Evolutionary conservation across 2,329 filamentous ascomycete genomes (phyloP).

Genomic region (Paradendryphiella salina): DNA sequence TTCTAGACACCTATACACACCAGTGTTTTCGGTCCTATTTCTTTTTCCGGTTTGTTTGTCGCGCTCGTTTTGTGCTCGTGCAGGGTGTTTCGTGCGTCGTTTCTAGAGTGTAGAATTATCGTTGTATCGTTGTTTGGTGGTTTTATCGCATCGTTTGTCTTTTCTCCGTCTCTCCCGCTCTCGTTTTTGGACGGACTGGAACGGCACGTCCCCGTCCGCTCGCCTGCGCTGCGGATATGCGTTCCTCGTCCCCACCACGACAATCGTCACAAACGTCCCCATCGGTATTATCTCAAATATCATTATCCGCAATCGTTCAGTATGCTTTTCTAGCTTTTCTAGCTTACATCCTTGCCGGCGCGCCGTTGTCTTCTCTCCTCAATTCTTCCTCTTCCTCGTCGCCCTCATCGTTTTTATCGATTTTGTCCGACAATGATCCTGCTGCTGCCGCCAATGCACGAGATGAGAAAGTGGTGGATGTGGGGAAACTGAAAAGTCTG

Average conservation of each 20-base stretch:
- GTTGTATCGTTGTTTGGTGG: too few relatives aligned
- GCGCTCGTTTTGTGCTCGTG: neutral
- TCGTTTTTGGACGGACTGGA: too few relatives aligned
- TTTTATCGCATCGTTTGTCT: too few relatives aligned
- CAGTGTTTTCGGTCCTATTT: neutral
- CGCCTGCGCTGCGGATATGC: neutral
- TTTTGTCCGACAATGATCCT: neutral
- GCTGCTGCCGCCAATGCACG: neutral
- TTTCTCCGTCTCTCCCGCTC: too few relatives aligned
- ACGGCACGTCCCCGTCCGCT: neutral
- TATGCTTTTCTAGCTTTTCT: constrained; percentile 37
- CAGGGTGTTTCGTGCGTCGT: too few relatives aligned
- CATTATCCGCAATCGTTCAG: constrained; percentile 34
- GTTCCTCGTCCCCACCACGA: constrained; percentile 9
- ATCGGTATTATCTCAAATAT: constrained; percentile 7
- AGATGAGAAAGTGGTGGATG: constrained; percentile 6
- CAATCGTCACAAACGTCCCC: neutral
- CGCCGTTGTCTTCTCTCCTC: constrained; percentile 31
- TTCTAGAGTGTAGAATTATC: too few relatives aligned
- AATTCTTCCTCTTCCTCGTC: neutral
- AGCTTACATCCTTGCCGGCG: constrained; percentile 44
- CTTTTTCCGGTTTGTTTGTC: too few relatives aligned
- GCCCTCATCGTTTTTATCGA: too few relatives aligned
- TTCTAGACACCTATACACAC: too few relatives aligned
- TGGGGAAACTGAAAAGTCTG: constrained; percentile 44